These are phyloP conservation scores for Zizania latifolia DNA, from an alignment of 176 grass and related monocot species.

Conservation along the genomic window DNA sequence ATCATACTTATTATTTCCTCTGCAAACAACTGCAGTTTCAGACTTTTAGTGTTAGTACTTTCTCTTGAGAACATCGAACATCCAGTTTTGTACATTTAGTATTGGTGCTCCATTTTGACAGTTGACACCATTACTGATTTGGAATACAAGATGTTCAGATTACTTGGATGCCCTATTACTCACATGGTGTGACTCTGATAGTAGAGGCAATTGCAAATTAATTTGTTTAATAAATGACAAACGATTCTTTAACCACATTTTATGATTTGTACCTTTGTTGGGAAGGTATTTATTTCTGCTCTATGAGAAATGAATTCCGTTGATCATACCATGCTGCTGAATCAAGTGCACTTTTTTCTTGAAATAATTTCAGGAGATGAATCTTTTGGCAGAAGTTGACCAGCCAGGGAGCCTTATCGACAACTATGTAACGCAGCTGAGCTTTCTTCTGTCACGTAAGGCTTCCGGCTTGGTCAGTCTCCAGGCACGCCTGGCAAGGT, in stretches of 20 bases:
- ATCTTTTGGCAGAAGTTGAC: conserved; percentile 96
- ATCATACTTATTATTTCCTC: background rate
- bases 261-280: background rate
- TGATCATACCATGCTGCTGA: conserved; percentile 3
- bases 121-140: background rate
- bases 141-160: background rate
- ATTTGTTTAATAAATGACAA: background rate
- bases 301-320: background rate
- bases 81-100: background rate
- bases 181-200: background rate
- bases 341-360: conserved; percentile 1
- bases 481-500: conserved; percentile 78
- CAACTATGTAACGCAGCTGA: conserved; percentile 89
- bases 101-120: background rate
- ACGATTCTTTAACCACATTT: background rate
- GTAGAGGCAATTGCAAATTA: background rate
- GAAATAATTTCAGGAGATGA: conserved; percentile 71
- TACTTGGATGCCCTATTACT: background rate
- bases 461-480: conserved; percentile 88
- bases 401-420: conserved; percentile 94
- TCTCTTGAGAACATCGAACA: background rate
- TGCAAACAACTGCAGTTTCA: background rate
- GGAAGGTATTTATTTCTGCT: background rate
- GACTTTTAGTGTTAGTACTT: background rate
- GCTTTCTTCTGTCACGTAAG: conserved; percentile 88